Conservation (phyloP, 495 filamentous ascomycete genomes). For the Trichoderma reesei region DNA sequence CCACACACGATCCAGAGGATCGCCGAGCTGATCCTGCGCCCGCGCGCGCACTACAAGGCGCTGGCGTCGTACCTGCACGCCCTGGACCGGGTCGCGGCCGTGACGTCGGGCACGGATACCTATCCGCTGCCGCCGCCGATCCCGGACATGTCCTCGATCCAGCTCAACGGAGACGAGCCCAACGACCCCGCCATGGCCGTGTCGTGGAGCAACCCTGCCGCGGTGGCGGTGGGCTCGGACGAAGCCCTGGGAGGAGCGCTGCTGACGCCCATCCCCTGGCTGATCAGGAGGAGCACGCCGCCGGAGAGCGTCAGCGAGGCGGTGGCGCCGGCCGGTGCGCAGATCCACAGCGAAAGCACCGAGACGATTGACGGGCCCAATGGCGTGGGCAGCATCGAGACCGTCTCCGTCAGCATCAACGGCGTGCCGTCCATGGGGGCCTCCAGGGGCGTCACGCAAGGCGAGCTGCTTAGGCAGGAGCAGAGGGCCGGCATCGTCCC, state of each 20-base stretch:
- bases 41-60: constrained; percentile 67
- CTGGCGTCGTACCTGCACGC: constrained; percentile 81
- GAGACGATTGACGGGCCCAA: constrained; percentile 64
- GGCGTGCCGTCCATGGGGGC: constrained; percentile 41
- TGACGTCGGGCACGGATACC: constrained; percentile 68
- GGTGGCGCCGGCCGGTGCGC: constrained; percentile 17
- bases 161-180: constrained; percentile 59
- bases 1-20: constrained; percentile 91
- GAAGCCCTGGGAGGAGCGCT: constrained; percentile 86
- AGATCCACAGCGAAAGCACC: constrained; percentile 55
- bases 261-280: constrained; percentile 89
- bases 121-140: constrained; percentile 70
- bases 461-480: constrained; percentile 68
- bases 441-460: constrained; percentile 55
- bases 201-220: constrained; percentile 27
- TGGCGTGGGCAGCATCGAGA: constrained; percentile 61
- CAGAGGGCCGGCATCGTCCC: constrained; percentile 62
- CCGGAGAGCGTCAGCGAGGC: constrained; percentile 6
- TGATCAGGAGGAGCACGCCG: constrained; percentile 29
- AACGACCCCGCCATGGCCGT: constrained; percentile 18
- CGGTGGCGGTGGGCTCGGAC: constrained; percentile 56
- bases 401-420: constrained; percentile 58
- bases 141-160: constrained; percentile 39
- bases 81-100: constrained; percentile 81
- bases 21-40: constrained; percentile 76